Evolutionary conservation across 768 basidiomycete genomes (phyloP), one percentile per base, ranked within the genome.

Genomic region (Lyophyllum atratum): DNA sequence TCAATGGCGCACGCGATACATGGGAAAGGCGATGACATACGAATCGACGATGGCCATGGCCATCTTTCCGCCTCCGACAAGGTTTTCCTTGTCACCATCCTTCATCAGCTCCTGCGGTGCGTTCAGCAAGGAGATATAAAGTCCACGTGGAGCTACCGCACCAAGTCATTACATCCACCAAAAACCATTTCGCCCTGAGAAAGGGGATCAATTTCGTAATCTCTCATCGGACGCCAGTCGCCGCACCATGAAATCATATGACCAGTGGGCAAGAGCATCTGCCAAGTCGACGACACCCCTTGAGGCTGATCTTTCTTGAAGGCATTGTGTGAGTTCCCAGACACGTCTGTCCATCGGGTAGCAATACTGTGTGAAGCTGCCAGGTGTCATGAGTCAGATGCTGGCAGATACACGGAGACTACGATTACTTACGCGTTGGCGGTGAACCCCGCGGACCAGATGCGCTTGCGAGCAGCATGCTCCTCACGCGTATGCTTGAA

Each of bases 111-210:
- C 65, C 59, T 65, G 24, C 10, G 10, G 29, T 21, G 17, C 33
- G 34, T 14, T 44, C 24, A 56, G 54, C n/a, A 51, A n/a, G n/a
- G 34, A 50, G 25, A 40, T 29, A 5, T 3, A 4, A 15, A 15
- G 15, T 56, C 40, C 4, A 31, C 11, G 29, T 21, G 15, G 4
- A 45, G 9, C 3, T 17, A 10, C 19, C 19, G 5, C 22, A 45
- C 59, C 21, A 62, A 29, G 34, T 62, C 55, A 46, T 58, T 57
- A 33, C 51, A 52, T 11, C 62, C 59, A 12, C 68, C 68, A 43
- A 70, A 70, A n/a, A 61, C 62, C 50, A 70, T 54, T 42, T 69
- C 68, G 14, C 65, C 68, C 68, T 69, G 28, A 14, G 42, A 17
- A 15, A 21, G 3, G 14, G 7, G 7, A n/a, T 58, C 50, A 53